These are phyloP conservation scores for Xylaria nigripes DNA, from an alignment of 495 filamentous ascomycete genomes.

Conservation along the genomic window DNA sequence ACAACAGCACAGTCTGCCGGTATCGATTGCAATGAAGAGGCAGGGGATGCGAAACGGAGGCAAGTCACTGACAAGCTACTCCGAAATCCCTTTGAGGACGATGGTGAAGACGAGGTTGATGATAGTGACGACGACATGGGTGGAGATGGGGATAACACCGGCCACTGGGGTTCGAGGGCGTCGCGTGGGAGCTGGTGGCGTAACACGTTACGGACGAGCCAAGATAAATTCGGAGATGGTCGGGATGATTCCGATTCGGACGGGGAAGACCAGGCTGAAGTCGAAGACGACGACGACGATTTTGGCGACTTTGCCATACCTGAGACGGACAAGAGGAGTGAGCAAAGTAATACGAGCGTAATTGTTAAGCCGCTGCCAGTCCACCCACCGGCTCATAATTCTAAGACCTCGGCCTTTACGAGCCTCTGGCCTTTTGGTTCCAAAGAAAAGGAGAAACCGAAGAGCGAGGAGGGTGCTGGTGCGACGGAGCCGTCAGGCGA, in stretches of 20 bases:
- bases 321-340: constrained; percentile 30
- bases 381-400: constrained; percentile 33
- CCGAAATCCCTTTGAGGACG: constrained; percentile 43
- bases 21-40: constrained; percentile 19
- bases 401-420: constrained; percentile 31
- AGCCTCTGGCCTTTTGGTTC: constrained; percentile 43
- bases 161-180: constrained; percentile 25
- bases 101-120: constrained; percentile 38
- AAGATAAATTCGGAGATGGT: constrained; percentile 39
- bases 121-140: constrained; percentile 37
- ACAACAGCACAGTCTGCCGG: constrained; percentile 27
- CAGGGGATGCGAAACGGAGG: constrained; percentile 18
- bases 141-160: constrained; percentile 26
- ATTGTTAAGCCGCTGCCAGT: constrained; percentile 42
- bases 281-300: constrained; percentile 40
- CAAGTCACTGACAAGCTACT: constrained; percentile 19
- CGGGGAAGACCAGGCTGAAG: constrained; percentile 25
- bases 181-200: constrained; percentile 40
- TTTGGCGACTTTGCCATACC: constrained; percentile 48
- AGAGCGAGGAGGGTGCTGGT: constrained; percentile 22
- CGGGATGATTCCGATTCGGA: constrained; percentile 37
- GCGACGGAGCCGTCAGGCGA: constrained; percentile 22
- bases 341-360: constrained; percentile 22
- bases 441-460: constrained; percentile 26
- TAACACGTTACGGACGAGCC: constrained; percentile 28